A percentile compares a stretch with the other conserved stretches of the same genome.
Evolutionary conservation across 176 grass and related monocot genomes (phyloP).

Genomic region (Phyllostachys edulis): DNA sequence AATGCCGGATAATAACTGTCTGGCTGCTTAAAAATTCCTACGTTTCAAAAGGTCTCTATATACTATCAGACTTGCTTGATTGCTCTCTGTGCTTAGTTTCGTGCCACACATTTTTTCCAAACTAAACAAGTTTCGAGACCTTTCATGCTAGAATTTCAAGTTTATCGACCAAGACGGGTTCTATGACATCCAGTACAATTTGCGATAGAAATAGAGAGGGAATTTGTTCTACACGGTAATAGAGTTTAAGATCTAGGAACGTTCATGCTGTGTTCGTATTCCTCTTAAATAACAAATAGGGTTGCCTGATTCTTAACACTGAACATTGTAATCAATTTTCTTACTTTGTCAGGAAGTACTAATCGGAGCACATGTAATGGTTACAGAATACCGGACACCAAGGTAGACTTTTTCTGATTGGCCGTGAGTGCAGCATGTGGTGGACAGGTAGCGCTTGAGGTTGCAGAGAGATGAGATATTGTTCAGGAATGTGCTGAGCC

Average conservation of each 20-base stretch:
- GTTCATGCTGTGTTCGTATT: background rate
- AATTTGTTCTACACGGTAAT: background rate
- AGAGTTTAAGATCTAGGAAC: background rate
- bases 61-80: no score
- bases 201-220: background rate
- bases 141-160: background rate
- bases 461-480: background rate
- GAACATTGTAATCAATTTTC: background rate
- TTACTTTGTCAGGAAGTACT: background rate
- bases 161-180: background rate
- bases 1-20: no score
- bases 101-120: no score
- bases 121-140: no score
- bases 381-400: background rate
- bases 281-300: background rate
- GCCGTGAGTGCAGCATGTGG: background rate
- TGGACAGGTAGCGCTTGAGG: background rate
- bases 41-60: background rate
- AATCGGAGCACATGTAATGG: background rate
- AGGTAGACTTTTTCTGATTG: background rate
- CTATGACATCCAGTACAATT: background rate
- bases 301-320: background rate
- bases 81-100: no score
- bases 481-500: constrained; percentile 1
- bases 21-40: no score